Evolutionary conservation across 2,329 filamentous ascomycete species (phyloP), one percentile per base, ranked within the genome.

Genomic region (Mycosphaerelloides madeirae): DNA sequence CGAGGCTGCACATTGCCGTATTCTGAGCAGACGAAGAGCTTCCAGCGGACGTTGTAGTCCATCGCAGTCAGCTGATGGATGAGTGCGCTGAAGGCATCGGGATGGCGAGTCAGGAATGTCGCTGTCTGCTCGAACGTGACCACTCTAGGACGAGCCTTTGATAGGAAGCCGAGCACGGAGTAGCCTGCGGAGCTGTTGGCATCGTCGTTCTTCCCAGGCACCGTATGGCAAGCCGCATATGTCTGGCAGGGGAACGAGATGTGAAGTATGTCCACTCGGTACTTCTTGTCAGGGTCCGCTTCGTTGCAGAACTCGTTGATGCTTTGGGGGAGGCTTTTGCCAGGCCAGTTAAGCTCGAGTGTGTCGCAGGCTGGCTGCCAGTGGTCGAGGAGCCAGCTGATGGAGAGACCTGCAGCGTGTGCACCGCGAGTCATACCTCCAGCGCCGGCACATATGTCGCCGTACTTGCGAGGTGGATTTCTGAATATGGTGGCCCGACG

Each of bases 51-150:
- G 0, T 81, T 87, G 60, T 86, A 94, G 1, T 80, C 79, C 19
- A 74, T 64, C 2, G 76, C 66, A 0, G 84, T 80, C 41, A 90
- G 81, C 25, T 81, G 78, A 19, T 75, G 68, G 2, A 93, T 68
- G 0, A 90, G 64, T 0, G 72, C 66, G 31, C 22, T 25, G 36
- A 89, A 82, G 41, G 77, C 81, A 0, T 68, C 64, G 9, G 67
- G 62, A 38, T 50, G 44, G 0, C 75, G 65, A 0, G 41, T 43
- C 1, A 77, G 63, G 1, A 94, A 74, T 0, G 86, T 87, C 41
- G 79, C 81, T 0, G 87, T 90, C 58, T 95, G 84, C 56, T 95
- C 88, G 1, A 94, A 68, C 0, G 87, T 94, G 1, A 87, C 76
- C 0, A 93, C 59, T 0, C 87, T 74, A 0, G 88, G 87, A 0